Evolutionary conservation across 2,329 filamentous ascomycete genomes (phyloP), one percentile per base, ranked within the genome.

Genomic region (Xylaria sp.): DNA sequence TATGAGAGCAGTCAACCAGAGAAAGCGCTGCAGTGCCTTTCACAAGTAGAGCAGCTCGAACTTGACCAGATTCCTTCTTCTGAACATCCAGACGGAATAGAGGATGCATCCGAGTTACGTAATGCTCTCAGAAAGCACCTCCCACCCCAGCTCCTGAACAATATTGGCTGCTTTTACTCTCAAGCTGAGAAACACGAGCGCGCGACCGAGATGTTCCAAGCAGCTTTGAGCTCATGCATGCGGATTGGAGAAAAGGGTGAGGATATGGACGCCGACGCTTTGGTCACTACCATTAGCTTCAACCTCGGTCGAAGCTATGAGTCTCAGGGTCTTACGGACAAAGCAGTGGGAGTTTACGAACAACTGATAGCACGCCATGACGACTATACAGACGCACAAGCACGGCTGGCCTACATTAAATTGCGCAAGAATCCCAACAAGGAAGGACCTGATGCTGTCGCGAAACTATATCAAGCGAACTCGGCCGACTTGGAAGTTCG

Each of bases 281-380:
- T 99, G 4, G 91, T 98, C 30, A 97, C 95, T 0, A 97, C 94
- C 2, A 97, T 99, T 78, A 97, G 93, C 78, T 99, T 96, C 85
- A 99, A 98, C 76, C 88, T 99, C 46, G 96, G 92, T 32, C 89
- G 96, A 66, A 97, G 94, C 66, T 97, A 97, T 75, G 96, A 99
- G 82, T 91, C 93, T 0, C 90, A 93, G 61, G 90, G 91, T 41
- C 86, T 95, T 77, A 85, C 89, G 7, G 92, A 97, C 45, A 90
- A 97, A 80, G 96, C 96, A 1, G 89, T 93, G 68, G 91, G 93
- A 74, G 92, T 97, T 2, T 99, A 98, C 77, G 91, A 97, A 74
- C 91, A 92, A 48, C 82, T 99, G 32, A 83, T 97, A 10, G 89
- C 90, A 71, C 92, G 94, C 3, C 96, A 99, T 78, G 85, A 88